A percentile compares a stretch with the other conserved stretches of the same genome.
Conservation (phyloP, 352 stramenopile species). For the Pythium myriotylum region DNA sequence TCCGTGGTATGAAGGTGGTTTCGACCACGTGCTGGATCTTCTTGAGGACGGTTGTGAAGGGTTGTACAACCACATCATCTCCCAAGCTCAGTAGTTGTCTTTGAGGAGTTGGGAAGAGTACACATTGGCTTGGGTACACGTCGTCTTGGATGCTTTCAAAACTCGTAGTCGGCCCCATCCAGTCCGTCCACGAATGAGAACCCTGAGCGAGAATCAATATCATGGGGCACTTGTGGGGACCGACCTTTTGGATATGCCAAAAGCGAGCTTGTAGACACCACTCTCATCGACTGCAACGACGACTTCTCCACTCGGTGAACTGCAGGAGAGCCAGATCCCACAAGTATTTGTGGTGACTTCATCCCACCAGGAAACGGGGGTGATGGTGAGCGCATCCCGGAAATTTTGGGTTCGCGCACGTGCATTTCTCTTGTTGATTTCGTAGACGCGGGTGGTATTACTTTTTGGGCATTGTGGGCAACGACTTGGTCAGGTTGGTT, state of each 20-base stretch:
- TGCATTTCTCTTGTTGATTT: not conserved
- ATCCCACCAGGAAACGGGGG: not conserved
- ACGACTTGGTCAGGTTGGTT: constrained; percentile 51
- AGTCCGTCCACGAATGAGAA: constrained; percentile 1
- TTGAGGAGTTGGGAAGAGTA: not conserved
- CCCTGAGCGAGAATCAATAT: too few relatives aligned
- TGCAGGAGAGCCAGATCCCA: too few relatives aligned
- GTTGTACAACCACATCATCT: constrained; percentile 62
- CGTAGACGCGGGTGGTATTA: not conserved
- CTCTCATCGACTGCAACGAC: too few relatives aligned
- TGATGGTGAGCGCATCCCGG: constrained; percentile 6
- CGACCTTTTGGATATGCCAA: not conserved
- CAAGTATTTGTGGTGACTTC: not conserved
- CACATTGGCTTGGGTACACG: too few relatives aligned
- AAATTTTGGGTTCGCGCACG: not conserved
- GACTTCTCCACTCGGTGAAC: too few relatives aligned
- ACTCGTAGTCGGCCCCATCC: constrained; percentile 15
- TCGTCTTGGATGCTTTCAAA: constrained; percentile 7
- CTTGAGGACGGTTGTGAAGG: constrained; percentile 86
- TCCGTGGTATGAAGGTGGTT: constrained; percentile 89
- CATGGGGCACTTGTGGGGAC: not conserved
- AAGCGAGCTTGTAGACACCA: too few relatives aligned
- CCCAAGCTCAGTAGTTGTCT: constrained; percentile 14
- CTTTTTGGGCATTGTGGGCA: not conserved
- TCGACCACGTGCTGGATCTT: constrained; percentile 89